These are phyloP conservation scores for Nemania serpens DNA, from an alignment of 2,329 filamentous ascomycete genomes.

Conservation along the genomic window DNA sequence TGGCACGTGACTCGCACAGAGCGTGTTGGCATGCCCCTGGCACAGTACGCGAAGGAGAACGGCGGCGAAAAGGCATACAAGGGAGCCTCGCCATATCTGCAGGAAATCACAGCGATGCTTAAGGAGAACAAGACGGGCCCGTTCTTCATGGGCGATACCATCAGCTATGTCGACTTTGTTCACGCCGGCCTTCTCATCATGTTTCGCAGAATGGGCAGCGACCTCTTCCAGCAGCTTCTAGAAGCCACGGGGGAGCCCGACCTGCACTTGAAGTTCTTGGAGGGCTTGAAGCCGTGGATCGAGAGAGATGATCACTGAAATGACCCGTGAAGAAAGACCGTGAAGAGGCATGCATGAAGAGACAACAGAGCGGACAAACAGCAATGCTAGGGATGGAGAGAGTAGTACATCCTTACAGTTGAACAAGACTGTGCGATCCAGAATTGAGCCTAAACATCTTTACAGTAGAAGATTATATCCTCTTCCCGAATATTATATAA, in stretches of 20 bases:
- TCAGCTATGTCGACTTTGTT: conserved; percentile 63
- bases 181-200: conserved; percentile 52
- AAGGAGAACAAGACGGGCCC: conserved; percentile 61
- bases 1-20: conserved; percentile 58
- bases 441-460: too few relatives aligned
- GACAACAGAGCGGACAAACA: background rate
- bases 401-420: background rate
- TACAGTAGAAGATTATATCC: background rate
- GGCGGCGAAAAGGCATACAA: conserved; percentile 56
- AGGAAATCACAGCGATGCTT: conserved; percentile 51
- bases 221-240: conserved; percentile 44
- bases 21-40: conserved; percentile 56
- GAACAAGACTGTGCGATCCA: background rate
- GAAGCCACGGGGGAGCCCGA: conserved; percentile 45
- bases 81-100: conserved; percentile 44
- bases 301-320: conserved; percentile 46
- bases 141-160: conserved; percentile 62
- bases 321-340: background rate
- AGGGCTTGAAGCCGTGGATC: conserved; percentile 48
- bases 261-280: conserved; percentile 47
- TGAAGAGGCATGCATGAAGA: background rate
- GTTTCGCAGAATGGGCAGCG: conserved; percentile 42
- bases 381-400: background rate
- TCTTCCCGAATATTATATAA: background rate
- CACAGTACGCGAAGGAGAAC: conserved; percentile 52